These are phyloP conservation scores for Tilletia indica DNA, from an alignment of 1,284 basidiomycete species.

Conservation along the genomic window DNA sequence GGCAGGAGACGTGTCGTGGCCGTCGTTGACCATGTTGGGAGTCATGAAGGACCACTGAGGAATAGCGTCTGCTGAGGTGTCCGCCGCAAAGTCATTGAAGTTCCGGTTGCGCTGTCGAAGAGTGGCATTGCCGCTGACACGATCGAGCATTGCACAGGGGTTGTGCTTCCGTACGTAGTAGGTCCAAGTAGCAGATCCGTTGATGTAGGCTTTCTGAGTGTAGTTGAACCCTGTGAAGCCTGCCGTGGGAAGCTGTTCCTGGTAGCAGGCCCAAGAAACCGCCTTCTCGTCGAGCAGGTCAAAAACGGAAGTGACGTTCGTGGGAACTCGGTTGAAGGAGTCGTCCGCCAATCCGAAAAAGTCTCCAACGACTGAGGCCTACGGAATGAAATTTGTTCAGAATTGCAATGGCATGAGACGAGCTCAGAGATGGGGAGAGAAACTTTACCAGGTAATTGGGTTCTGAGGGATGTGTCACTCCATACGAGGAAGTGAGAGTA, in stretches of 20 bases:
- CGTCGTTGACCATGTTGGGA: conserved; percentile 66
- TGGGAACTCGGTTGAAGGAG: conserved; percentile 55
- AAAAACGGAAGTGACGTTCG: conserved; percentile 64
- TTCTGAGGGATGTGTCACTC: conserved; percentile 45
- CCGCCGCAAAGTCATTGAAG: conserved; percentile 63
- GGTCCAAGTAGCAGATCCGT: conserved; percentile 58
- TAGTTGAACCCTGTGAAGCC: conserved; percentile 61
- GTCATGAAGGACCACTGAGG: conserved; percentile 69
- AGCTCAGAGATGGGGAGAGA: too few species aligned
- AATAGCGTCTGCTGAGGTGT: conserved; percentile 61
- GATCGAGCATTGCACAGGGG: conserved; percentile 61
- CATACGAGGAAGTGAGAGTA: conserved; percentile 63
- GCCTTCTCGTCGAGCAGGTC: conserved; percentile 64
- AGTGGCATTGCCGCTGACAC: conserved; percentile 59
- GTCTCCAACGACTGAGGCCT: conserved; percentile 60
- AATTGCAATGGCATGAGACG: too few species aligned
- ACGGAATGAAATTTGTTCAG: too few species aligned
- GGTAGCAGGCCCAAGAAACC: conserved; percentile 59
- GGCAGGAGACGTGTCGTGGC: conserved; percentile 64
- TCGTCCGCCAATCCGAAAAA: conserved; percentile 66
- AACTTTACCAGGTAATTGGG: too few species aligned
- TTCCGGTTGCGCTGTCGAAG: conserved; percentile 65
- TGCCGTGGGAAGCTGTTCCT: conserved; percentile 64
- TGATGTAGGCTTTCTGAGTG: conserved; percentile 61
- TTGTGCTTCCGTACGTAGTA: conserved; percentile 57